Evolutionary conservation across 1,139 yeast species (phyloP).

Genomic region (Kodamaea ohmeri): DNA sequence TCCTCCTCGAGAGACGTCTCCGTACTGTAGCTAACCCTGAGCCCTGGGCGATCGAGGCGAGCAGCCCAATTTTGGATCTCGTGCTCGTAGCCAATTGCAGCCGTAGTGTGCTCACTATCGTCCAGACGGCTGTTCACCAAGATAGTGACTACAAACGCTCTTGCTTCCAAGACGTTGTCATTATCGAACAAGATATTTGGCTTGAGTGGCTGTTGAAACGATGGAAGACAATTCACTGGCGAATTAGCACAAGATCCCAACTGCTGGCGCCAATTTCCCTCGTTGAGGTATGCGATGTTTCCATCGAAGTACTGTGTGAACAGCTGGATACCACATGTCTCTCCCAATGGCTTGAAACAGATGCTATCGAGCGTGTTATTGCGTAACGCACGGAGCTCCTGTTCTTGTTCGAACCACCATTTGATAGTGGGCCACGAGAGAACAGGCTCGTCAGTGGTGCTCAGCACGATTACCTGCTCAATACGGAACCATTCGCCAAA

Average conservation of each 20-base stretch:
- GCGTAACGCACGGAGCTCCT: constrained; percentile 39
- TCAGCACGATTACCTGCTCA: constrained; percentile 78
- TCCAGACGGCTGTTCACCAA: constrained; percentile 50
- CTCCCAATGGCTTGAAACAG: constrained; percentile 79
- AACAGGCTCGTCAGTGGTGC: constrained; percentile 60
- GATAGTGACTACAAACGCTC: constrained; percentile 75
- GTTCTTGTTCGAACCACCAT: constrained; percentile 89
- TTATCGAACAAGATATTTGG: constrained; percentile 60
- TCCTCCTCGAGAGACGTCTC: constrained; percentile 84
- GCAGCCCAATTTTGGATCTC: constrained; percentile 55
- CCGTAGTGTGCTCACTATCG: constrained; percentile 34
- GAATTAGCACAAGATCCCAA: constrained; percentile 63
- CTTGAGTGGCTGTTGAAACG: constrained; percentile 86
- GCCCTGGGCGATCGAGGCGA: constrained; percentile 43
- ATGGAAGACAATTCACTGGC: constrained; percentile 88
- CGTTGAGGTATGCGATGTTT: constrained; percentile 48
- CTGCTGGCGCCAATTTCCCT: constrained; percentile 51
- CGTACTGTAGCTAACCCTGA: constrained; percentile 71
- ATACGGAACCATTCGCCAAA: constrained; percentile 93
- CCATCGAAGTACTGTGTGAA: constrained; percentile 87
- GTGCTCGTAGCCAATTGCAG: constrained; percentile 65
- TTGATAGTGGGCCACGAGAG: constrained; percentile 60
- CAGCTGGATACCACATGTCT: constrained; percentile 84
- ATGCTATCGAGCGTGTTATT: constrained; percentile 54
- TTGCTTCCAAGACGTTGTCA: constrained; percentile 53